phyloP scores from a whole-genome alignment of 179 eudicot species.

The Spergularia azorica region DNA sequence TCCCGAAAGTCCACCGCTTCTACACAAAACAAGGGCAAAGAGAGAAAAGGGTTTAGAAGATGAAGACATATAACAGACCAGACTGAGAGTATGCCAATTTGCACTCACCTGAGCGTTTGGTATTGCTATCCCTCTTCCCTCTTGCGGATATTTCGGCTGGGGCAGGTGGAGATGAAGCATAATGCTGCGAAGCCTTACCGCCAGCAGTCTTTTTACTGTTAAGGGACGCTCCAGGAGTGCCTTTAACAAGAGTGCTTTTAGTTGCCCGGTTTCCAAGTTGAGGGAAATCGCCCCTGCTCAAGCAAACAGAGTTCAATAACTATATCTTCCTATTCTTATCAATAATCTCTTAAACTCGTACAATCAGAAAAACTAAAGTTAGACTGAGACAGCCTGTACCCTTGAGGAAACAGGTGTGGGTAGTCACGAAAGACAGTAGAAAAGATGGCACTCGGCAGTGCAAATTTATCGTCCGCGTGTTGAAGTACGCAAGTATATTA shows the following conservation, averaged over 20 bases:
- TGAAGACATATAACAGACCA: not conserved
- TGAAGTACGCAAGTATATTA: no score
- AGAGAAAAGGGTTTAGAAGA: not conserved
- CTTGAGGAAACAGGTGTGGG: no score
- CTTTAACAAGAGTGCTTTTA: slow-evolving; percentile 67
- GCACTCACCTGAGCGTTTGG: slow-evolving; percentile 69
- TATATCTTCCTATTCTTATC: not conserved
- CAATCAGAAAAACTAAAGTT: no score
- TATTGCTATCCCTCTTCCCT: slow-evolving; percentile 63
- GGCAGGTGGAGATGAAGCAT: slow-evolving; percentile 52
- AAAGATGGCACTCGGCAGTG: no score
- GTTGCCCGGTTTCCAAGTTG: slow-evolving; percentile 63
- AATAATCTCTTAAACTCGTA: not conserved
- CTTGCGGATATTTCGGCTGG: slow-evolving; percentile 45
- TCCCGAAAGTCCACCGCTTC: slow-evolving; percentile 95
- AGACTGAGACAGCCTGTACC: no score
- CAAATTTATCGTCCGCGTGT: no score
- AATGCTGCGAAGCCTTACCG: slow-evolving; percentile 40
- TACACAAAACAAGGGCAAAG: slow-evolving; percentile 29
- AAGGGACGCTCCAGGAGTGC: slow-evolving; percentile 46
- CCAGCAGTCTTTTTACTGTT: slow-evolving; percentile 59
- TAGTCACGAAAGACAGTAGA: no score
- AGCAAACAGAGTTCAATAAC: slow-evolving; percentile 7
- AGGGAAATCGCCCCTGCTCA: slow-evolving; percentile 70
- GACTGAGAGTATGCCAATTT: not conserved